Evolutionary conservation across 768 basidiomycete species (phyloP), one percentile per base, ranked within the genome.

Genomic region (Boletus rufocinnamomeus): DNA sequence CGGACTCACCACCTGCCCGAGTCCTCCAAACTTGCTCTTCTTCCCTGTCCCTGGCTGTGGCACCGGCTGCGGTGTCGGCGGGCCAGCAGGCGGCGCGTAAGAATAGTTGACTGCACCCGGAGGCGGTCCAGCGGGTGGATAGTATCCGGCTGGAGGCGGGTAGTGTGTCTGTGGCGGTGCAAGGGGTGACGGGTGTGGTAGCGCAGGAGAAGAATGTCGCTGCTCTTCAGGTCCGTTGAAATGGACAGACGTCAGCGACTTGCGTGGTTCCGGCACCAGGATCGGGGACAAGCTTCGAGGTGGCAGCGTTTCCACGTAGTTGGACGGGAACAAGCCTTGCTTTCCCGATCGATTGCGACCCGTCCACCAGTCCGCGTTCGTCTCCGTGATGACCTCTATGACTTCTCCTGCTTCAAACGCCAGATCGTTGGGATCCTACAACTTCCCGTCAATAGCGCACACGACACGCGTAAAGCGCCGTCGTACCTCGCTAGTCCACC

Each of bases 321-420:
- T 82, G 23, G 87, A 81, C 0, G 93, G 93, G 79, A 95, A 91
- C 45, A 94, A 74, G 3, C 89, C 93, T 48, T 86, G 80, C 54
- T 75, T 80, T 25, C 86, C 86, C 30, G 86, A 79, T 43, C 63
- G 64, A 62, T 81, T 67, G 59, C 78, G 77, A n/a, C 93, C 93
- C 35, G 81, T 88, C 92, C 92, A 96, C 93, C 93, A 95, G 69
- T 95, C 93, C 1, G 80, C 76, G 60, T 94, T 93, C n/a, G 84
- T 89, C 70, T 95, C 91, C 59, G 87, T 82, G 48, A 91, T 74
- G 58, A 96, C 81, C 58, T 92, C 89, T 57, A 96, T 85, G 38
- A 87, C 75, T 56, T 95, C 93, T 5, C 92, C 93, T 0, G 80
- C 74, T 21, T 73, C 72, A 76, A 96, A 93, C 1, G 84, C 80